Evolutionary conservation across 768 basidiomycete species (phyloP).

Genomic region (Auriscalpium vulgare): DNA sequence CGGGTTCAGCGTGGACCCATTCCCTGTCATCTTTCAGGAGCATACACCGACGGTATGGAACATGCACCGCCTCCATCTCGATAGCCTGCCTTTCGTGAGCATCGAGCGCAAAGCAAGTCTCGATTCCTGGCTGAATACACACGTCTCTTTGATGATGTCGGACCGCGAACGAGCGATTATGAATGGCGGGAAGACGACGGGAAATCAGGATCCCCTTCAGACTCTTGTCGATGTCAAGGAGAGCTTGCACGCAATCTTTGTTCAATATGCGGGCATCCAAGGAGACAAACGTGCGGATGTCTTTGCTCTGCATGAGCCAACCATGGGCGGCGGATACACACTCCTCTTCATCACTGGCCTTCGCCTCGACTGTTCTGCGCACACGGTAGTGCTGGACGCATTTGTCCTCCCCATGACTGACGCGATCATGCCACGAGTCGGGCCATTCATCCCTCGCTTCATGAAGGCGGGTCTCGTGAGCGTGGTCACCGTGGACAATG

Average conservation of each 20-base stretch:
- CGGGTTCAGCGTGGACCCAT: conserved; percentile 18
- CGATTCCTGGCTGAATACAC: conserved; percentile 25
- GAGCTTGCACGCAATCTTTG: conserved; percentile 23
- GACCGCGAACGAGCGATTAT: conserved; percentile 20
- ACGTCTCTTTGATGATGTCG: conserved; percentile 26
- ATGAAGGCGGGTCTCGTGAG: not conserved
- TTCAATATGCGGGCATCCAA: conserved; percentile 20
- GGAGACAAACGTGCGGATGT: conserved; percentile 1
- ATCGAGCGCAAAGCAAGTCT: conserved; percentile 6
- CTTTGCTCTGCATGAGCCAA: not conserved
- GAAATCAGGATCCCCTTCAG: conserved; percentile 5
- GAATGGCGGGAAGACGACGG: conserved; percentile 11
- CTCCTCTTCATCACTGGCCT: conserved; percentile 40
- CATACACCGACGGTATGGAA: conserved; percentile 21
- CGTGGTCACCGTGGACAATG: conserved; percentile 23
- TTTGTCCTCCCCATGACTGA: conserved; percentile 33
- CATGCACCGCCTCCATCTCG: conserved; percentile 33
- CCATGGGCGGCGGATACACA: conserved; percentile 23
- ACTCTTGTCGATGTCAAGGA: conserved; percentile 27
- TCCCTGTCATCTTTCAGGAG: conserved; percentile 19
- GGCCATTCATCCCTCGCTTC: conserved; percentile 24
- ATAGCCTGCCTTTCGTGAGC: conserved; percentile 26
- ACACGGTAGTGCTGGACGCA: conserved; percentile 44
- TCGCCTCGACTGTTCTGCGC: conserved; percentile 38
- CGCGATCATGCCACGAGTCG: conserved; percentile 15